A percentile compares a stretch with the other conserved stretches of the same genome.
Evolutionary conservation across 495 filamentous ascomycete genomes (phyloP).

Genomic region (Aspergillus sclerotioniger): DNA sequence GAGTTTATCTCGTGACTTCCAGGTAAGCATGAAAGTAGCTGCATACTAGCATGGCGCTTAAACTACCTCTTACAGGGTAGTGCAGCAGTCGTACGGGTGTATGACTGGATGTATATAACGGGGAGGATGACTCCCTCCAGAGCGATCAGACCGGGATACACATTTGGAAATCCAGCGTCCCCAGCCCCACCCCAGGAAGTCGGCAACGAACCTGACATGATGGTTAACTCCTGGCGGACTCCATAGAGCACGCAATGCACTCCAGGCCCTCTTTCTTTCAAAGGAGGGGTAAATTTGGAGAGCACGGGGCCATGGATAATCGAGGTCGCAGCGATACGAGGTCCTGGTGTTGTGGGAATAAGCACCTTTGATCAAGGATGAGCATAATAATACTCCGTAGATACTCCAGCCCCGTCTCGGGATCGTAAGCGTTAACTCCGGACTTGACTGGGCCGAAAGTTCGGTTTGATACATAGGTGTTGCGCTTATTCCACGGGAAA

Average conservation of each 20-base stretch:
- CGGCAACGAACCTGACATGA: slow-evolving; percentile 19
- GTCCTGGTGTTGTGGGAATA: background rate
- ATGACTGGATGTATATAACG: slow-evolving; percentile 4
- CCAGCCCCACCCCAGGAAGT: slow-evolving; percentile 30
- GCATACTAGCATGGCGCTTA: background rate
- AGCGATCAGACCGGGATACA: slow-evolving; percentile 32
- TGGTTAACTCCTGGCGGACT: slow-evolving; percentile 1
- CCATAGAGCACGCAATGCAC: slow-evolving; percentile 14
- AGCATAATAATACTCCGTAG: slow-evolving; percentile 7
- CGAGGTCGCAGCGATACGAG: too few species aligned
- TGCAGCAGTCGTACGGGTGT: slow-evolving; percentile 3
- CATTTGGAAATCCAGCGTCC: slow-evolving; percentile 34
- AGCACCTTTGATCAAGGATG: background rate
- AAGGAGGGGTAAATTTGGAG: slow-evolving; percentile 1
- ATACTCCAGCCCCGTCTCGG: slow-evolving; percentile 6
- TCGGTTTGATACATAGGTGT: slow-evolving; percentile 14
- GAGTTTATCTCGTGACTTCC: background rate
- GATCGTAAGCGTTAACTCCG: slow-evolving; percentile 19
- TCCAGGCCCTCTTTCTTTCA: background rate
- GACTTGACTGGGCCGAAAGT: slow-evolving; percentile 21
- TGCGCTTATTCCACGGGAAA: slow-evolving; percentile 32
- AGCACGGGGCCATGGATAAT: background rate
- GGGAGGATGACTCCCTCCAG: slow-evolving; percentile 11
- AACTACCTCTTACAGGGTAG: slow-evolving; percentile 2
- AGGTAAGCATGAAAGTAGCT: background rate